Evolutionary conservation across 768 basidiomycete species (phyloP), one percentile per base, ranked within the genome.

Genomic region (Termitomyces sp.): DNA sequence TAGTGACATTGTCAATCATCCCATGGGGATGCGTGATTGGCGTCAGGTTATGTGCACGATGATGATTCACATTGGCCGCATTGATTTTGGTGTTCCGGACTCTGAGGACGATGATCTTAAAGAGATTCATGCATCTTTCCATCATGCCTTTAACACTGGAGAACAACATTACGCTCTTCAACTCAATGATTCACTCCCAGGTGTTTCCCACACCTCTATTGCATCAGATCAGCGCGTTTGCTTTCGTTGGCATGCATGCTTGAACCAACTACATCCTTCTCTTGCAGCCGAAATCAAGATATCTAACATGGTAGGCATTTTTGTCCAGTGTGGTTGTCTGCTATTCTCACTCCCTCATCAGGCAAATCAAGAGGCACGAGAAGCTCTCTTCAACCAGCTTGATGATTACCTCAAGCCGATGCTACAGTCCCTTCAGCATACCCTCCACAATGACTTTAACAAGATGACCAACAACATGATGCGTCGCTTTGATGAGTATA

Each of bases 251-350:
- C 47, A 54, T 9, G 47, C 46, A 5, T 35, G 39, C 11, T 4
- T 54, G 0, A n/a, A 38, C 15, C 53, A 46, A 27, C 44, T 53
- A 3, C 45, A 53, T 36, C 53, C 53, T 10, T 46, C n/a, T n/a
- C n/a, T n/a, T n/a, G n/a, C n/a, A n/a, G n/a, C n/a, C n/a, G n/a
- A n/a, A n/a, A n/a, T n/a, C n/a, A n/a, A n/a, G n/a, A n/a, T n/a
- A n/a, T n/a, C n/a, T n/a, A n/a, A n/a, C n/a, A n/a, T n/a, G n/a
- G n/a, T n/a, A n/a, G n/a, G n/a, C n/a, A n/a, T n/a, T n/a, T n/a
- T n/a, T n/a, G n/a, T n/a, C n/a, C n/a, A n/a, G n/a, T n/a, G n/a
- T n/a, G n/a, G n/a, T n/a, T n/a, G n/a, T n/a, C n/a, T n/a, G n/a
- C n/a, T n/a, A n/a, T n/a, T n/a, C n/a, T n/a, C n/a, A n/a, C n/a